These are phyloP conservation scores for Stylosanthes scabra DNA, from an alignment of 331 rosid genomes.

Conservation along the genomic window DNA sequence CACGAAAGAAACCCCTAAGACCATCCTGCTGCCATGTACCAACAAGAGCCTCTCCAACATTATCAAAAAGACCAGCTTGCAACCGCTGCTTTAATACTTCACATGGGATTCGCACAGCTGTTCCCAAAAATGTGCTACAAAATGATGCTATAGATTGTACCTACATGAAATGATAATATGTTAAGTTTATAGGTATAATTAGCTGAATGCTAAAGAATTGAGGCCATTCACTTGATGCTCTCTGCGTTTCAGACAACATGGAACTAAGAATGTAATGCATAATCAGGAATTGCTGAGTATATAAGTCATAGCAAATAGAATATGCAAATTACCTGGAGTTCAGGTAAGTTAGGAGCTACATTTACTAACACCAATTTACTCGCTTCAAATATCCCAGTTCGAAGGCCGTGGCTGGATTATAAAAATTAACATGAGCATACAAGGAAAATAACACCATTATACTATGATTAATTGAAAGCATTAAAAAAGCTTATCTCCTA, in stretches of 20 bases:
- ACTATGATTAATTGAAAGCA: slow-evolving; percentile 8
- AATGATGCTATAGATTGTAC: slow-evolving; percentile 93
- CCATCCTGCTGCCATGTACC: slow-evolving; percentile 98
- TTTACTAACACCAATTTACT: slow-evolving; percentile 85
- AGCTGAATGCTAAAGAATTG: too few relatives aligned
- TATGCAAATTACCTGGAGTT: slow-evolving; percentile 74
- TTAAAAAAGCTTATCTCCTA: slow-evolving; percentile 1
- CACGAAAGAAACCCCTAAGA: slow-evolving; percentile 95
- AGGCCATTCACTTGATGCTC: slow-evolving; percentile 25
- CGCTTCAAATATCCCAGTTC: slow-evolving; percentile 98
- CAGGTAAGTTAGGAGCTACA: slow-evolving; percentile 93
- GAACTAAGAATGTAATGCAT: slow-evolving; percentile 19
- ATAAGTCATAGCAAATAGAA: slow-evolving; percentile 10
- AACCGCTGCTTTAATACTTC: slow-evolving; percentile 97
- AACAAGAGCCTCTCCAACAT: slow-evolving; percentile 82
- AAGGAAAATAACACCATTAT: slow-evolving; percentile 23
- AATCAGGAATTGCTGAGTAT: background rate
- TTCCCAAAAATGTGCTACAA: slow-evolving; percentile 96
- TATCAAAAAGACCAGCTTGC: slow-evolving; percentile 95
- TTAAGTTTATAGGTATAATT: slow-evolving; percentile 25
- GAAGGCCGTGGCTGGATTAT: slow-evolving; percentile 89
- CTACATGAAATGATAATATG: slow-evolving; percentile 51
- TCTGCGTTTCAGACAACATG: slow-evolving; percentile 23
- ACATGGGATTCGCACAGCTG: slow-evolving; percentile 96
- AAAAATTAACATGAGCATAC: slow-evolving; percentile 48